Evolutionary conservation across 106 monocot species (phyloP).

Genomic region (Agapanthus africanus): DNA sequence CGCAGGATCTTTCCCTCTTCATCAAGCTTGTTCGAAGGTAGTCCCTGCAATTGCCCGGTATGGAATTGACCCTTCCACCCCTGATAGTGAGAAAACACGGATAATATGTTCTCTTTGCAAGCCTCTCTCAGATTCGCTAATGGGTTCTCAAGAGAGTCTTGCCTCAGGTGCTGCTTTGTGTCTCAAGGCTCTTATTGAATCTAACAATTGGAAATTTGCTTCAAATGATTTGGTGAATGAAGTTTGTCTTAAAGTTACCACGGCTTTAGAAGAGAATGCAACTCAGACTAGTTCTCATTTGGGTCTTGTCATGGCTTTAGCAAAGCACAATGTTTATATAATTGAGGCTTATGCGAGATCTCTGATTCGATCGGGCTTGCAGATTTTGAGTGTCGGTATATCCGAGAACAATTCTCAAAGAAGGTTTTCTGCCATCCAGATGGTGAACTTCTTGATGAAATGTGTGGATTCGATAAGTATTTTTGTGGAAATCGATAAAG

Average conservation of each 20-base stretch:
- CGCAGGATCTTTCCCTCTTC: constrained; percentile 77
- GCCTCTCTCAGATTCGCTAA: constrained; percentile 64
- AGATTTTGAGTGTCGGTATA: constrained; percentile 28
- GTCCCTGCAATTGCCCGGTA: constrained; percentile 94
- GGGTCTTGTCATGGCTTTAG: constrained; percentile 80
- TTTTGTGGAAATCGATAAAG: constrained; percentile 44
- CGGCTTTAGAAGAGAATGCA: constrained; percentile 64
- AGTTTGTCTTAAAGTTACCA: constrained; percentile 68
- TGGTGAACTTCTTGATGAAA: constrained; percentile 92
- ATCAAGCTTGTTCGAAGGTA: constrained; percentile 92
- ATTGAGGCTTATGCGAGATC: constrained; percentile 84
- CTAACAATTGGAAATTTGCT: constrained; percentile 77
- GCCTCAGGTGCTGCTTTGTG: constrained; percentile 86
- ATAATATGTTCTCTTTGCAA: constrained; percentile 70
- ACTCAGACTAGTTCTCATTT: constrained; percentile 80
- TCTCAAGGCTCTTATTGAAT: constrained; percentile 73
- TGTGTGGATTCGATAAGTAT: constrained; percentile 76
- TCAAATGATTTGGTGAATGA: constrained; percentile 63
- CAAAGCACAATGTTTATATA: constrained; percentile 66
- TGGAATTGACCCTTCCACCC: constrained; percentile 72
- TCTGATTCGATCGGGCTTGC: constrained; percentile 65
- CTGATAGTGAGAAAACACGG: constrained; percentile 52
- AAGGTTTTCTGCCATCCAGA: constrained; percentile 80
- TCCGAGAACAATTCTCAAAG: constrained; percentile 71
- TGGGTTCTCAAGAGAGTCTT: constrained; percentile 50